Base-by-base conservation (phyloP, 192 early-diverging fungal species). In the Gonapodya sp. region DNA sequence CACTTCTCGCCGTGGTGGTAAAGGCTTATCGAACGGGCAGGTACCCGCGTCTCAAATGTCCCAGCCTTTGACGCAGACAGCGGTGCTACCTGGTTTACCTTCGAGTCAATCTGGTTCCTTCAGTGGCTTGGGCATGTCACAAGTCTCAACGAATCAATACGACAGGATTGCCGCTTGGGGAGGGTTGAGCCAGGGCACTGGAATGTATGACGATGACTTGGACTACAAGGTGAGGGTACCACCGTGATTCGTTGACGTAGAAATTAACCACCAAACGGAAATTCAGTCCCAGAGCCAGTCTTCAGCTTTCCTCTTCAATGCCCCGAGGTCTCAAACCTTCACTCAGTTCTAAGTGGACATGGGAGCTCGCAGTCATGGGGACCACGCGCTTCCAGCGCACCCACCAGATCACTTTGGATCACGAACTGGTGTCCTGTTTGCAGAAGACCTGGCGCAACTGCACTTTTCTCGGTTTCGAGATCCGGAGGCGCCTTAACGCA, bases 71-170 rank as follows among this genome's bases (percentile, higher is more conserved):
- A 64, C 46, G 8, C 46, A 64, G 24, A 24, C 46, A 24, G 46
- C 8, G 24, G 24, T 64, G 46, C 8, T 64, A 16, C 46, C 46
- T 64, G 46, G 46, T 64, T 8, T 24, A 64, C 8, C 46, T 8
- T 24, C 8, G 24, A 64, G 46, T 64, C 46, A 64, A 64, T 64
- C 46, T 64, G 46, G 46, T 16, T 16, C 46, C 8, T 64, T 64
- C 24, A n/a, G n/a, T n/a, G 46, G 46, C 46, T 64, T 64, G 46
- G 46, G 46, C 8, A 64, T 64, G 46, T 64, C 46, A 64, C 46
- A 64, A 64, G 46, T 64, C 46, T 64, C 46, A 64, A 64, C 24
- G 2, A 77, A 77, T 33, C 75, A 77, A 33, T 77, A 77, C 75
- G 75, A 77, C 30, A 18, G 75, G 75, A 77, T 77, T 34, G 18